Evolutionary conservation across 768 basidiomycete species (phyloP).

Genomic region (Panellus pusillus): DNA sequence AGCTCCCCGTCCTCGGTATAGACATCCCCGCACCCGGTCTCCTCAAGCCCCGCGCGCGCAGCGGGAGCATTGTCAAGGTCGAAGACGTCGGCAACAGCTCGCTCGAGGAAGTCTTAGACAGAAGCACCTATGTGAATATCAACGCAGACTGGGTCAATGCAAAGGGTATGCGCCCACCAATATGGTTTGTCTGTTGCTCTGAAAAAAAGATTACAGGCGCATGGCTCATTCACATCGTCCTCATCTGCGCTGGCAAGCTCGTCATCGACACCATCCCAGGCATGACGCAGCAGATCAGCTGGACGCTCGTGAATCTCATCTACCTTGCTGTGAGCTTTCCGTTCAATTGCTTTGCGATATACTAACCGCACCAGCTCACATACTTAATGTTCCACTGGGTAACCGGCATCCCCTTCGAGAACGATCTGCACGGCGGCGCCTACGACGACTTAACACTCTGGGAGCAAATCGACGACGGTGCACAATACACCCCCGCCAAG

Average conservation of each 20-base stretch:
- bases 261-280: constrained; percentile 93
- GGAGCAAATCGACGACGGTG: constrained; percentile 99
- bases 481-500: constrained; percentile 97
- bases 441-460: constrained; percentile 97
- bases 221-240: constrained; percentile 95
- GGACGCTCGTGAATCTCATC: constrained; percentile 89
- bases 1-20: constrained; percentile 49
- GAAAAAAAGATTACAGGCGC: constrained; percentile 59
- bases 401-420: constrained; percentile 94
- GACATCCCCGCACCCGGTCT: constrained; percentile 32
- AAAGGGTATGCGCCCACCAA: constrained; percentile 57
- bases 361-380: constrained; percentile 58
- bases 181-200: background rate
- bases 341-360: background rate
- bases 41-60: constrained; percentile 38
- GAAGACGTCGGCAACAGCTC: constrained; percentile 75
- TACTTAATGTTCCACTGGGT: constrained; percentile 99
- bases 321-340: constrained; percentile 80
- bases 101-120: constrained; percentile 75
- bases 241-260: constrained; percentile 88
- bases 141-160: constrained; percentile 95
- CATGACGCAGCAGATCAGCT: constrained; percentile 91
- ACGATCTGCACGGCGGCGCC: constrained; percentile 83
- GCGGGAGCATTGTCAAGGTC: constrained; percentile 79
- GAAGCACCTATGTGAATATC: constrained; percentile 77